A percentile compares a stretch with the other conserved stretches of the same genome.
These are phyloP conservation scores for Copromyces sp. DNA, from an alignment of 495 filamentous ascomycete genomes.

Conservation along the genomic window DNA sequence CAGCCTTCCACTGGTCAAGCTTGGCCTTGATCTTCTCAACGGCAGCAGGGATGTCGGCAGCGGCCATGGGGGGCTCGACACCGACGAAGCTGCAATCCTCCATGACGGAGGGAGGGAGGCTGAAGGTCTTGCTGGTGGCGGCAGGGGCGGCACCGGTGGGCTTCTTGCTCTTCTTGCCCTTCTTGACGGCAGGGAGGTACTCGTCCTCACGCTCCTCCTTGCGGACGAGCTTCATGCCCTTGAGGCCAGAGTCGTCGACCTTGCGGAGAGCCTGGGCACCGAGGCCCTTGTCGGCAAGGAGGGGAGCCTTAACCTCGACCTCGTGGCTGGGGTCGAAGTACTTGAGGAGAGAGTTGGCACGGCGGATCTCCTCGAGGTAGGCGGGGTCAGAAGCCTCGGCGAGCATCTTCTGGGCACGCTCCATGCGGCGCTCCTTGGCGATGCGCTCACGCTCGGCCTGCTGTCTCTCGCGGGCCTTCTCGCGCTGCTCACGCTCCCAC, in stretches of 20 bases:
- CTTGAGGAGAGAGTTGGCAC: constrained; percentile 72
- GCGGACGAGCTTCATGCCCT: constrained; percentile 65
- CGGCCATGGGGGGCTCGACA: constrained; percentile 77
- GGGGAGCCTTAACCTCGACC: constrained; percentile 51
- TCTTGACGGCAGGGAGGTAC: constrained; percentile 80
- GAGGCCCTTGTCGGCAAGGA: constrained; percentile 52
- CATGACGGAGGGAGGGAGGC: constrained; percentile 77
- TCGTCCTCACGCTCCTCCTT: constrained; percentile 82
- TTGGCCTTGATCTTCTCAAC: constrained; percentile 87
- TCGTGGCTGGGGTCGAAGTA: constrained; percentile 71
- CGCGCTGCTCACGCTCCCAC: constrained; percentile 70
- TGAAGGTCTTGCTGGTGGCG: constrained; percentile 56
- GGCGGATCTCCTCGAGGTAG: constrained; percentile 82
- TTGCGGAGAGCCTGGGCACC: constrained; percentile 67
- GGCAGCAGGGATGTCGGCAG: constrained; percentile 63
- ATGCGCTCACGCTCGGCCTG: constrained; percentile 62
- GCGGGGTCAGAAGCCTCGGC: constrained; percentile 85
- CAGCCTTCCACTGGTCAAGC: constrained; percentile 83
- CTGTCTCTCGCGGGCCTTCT: constrained; percentile 47
- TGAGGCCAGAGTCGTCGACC: constrained; percentile 65
- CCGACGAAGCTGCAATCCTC: constrained; percentile 77
- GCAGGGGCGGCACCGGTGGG: constrained; percentile 31
- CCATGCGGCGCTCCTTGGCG: constrained; percentile 74
- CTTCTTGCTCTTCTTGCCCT: constrained; percentile 82
- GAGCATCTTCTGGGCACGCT: constrained; percentile 72